Evolutionary conservation across 2,329 filamentous ascomycete species (phyloP).

Genomic region (Lomentospora prolificans): DNA sequence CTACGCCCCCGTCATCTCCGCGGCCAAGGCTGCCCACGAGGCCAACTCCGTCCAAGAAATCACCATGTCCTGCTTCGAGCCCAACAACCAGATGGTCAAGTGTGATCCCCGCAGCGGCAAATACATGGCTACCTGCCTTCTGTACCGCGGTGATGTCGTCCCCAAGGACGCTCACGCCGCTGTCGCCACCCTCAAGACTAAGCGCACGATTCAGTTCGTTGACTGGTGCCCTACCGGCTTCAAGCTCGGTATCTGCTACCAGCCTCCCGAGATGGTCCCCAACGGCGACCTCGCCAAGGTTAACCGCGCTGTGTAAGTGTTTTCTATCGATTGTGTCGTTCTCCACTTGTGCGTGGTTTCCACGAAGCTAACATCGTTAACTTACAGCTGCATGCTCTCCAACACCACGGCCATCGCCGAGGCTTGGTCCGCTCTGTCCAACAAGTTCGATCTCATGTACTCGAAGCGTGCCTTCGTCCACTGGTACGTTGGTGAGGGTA

Average conservation of each 20-base stretch:
- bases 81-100: conserved; percentile 99
- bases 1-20: conserved; percentile 89
- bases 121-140: conserved; percentile 98
- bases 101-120: conserved; percentile 97
- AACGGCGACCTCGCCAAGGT: conserved; percentile 97
- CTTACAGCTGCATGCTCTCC: conserved; percentile 81
- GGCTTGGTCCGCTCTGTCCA: conserved; percentile 90
- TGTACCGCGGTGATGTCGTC: conserved; percentile 98
- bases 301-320: conserved; percentile 88
- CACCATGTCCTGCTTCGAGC: conserved; percentile 98
- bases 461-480: conserved; percentile 99
- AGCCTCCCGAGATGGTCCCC: conserved; percentile 89
- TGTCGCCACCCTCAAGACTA: conserved; percentile 95
- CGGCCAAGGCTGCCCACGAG: conserved; percentile 93
- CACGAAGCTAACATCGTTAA: conserved; percentile 16
- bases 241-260: conserved; percentile 99
- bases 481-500: conserved; percentile 99
- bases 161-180: conserved; percentile 90
- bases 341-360: not conserved
- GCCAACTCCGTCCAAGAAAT: conserved; percentile 97
- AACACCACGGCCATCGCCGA: conserved; percentile 98
- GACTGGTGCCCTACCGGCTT: conserved; percentile 99
- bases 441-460: conserved; percentile 99
- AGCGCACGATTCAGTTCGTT: conserved; percentile 98
- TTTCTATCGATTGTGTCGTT: not conserved